Base-by-base conservation (phyloP, 2,329 filamentous ascomycete species). In the Phyllosticta citriasiana region DNA sequence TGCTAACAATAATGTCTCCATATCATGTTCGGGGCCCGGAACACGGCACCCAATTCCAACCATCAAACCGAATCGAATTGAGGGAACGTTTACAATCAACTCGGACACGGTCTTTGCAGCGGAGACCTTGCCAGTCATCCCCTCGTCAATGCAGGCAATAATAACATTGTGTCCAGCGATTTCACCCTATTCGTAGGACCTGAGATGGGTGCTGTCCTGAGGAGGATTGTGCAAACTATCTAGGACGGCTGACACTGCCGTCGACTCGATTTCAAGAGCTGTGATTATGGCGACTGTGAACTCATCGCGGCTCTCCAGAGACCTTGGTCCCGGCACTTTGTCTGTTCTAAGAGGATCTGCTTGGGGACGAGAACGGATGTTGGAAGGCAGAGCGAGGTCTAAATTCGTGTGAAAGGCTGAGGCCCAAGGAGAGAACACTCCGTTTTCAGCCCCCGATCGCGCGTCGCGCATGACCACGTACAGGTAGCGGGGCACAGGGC, bases 71-170 rank as follows among this genome's bases (percentile, higher is more conserved):
- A 59, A 33, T 3, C 56, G 27, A 35, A 62, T 52, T 1, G 50
- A 57, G 1, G 53, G 53, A 33, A 62, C 54, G 3, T 26, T 40
- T 4, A 3, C 12, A 9, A 62, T 19, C 60, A 62, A 30, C 10
- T 52, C 35, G 6, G 35, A 47, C 14, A 40, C 51, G 9, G 35
- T 35, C 9, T n/a, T 30, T 24, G 56, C 61, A 14, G 52, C 22
- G 26, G 55, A 64, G 62, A 19, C 50, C 9, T 62, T 75, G 12
- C 75, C 76, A 51, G 70, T 70, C 22, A 64, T 63, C 22, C 73
- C 69, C 25, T 65, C 66, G 8, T 69, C 71, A 2, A 74, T 58
- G 56, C 68, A 70, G 12, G 68, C 68, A 22, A 59, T 25, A 2
- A 53, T 50, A 5, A 59, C n/a, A 4, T 59, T 59, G 51, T 59